Percentiles rank a stretch among this genome's conserved stretches.
Evolutionary conservation across 495 filamentous ascomycete species (phyloP).

Genomic region (Penicillium roqueforti): DNA sequence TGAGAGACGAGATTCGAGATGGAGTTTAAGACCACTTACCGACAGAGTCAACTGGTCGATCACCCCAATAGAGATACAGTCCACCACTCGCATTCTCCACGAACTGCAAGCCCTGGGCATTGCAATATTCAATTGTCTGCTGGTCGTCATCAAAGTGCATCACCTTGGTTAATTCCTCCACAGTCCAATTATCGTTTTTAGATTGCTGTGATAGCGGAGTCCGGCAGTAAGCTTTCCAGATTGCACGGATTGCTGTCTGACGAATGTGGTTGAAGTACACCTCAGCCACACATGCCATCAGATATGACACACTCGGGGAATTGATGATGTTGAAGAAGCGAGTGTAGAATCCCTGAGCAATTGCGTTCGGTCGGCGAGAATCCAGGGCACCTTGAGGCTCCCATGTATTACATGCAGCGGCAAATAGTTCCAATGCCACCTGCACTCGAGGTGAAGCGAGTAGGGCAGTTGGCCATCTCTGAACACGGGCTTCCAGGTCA

Average conservation of each 20-base stretch:
- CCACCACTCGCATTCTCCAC: constrained; percentile 45
- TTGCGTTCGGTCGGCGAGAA: constrained; percentile 49
- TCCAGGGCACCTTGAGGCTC: constrained; percentile 61
- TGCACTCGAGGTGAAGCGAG: constrained; percentile 54
- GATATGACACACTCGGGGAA: constrained; percentile 69
- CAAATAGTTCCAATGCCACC: constrained; percentile 65
- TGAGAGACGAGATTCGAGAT: neutral
- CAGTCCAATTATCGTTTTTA: constrained; percentile 71
- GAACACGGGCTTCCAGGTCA: constrained; percentile 68
- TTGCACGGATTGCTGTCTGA: constrained; percentile 65
- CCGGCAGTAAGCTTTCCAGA: constrained; percentile 56
- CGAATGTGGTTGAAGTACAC: constrained; percentile 82
- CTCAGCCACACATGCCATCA: constrained; percentile 92
- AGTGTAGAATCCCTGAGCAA: constrained; percentile 60
- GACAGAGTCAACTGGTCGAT: constrained; percentile 38
- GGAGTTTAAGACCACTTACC: constrained; percentile 29
- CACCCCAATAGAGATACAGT: constrained; percentile 52
- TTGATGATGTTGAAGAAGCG: constrained; percentile 74
- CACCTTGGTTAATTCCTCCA: constrained; percentile 58
- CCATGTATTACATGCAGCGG: constrained; percentile 60
- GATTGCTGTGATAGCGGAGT: constrained; percentile 57
- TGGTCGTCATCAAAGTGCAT: constrained; percentile 71
- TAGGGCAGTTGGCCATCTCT: constrained; percentile 62
- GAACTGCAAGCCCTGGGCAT: constrained; percentile 64
- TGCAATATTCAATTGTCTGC: constrained; percentile 64